Base-by-base conservation (phyloP, 352 stramenopile genomes). In the Phytophthora meadii region DNA sequence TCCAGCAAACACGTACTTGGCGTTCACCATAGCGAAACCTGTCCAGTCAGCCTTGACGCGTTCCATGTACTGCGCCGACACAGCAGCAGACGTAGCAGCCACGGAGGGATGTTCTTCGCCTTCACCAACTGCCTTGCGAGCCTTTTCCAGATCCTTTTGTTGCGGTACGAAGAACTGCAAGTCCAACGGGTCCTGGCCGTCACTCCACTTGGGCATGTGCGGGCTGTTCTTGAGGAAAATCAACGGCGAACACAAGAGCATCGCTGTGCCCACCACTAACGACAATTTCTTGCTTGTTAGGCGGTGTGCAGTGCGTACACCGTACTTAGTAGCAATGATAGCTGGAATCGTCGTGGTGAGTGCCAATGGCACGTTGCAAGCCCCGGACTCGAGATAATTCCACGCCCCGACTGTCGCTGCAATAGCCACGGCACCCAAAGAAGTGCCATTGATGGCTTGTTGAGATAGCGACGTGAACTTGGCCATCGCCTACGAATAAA, bases 401-500 rank as follows among this genome's bases (percentile, higher is more conserved):
- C 56, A 91, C 9, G 87, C 82, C 0, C 87, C 87, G 0, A 95
- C 72, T 22, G 77, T 80, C 11, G 85, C 76, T 30, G 75, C 81
- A 19, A 94, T 65, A 12, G 84, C 88, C 48, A 95, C 86, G n/a
- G 87, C 84, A 41, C 84, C 81, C 51, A 95, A 76, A 7, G 85
- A 94, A 22, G 87, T 95, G 65, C 87, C 87, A 45, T 95, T 95
- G 39, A 95, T 80, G 2, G 82, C 81, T 47, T 95, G 87, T 68
- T 95, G 87, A 11, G 85, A 67, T 24, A 95, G 66, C 10, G 70
- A 83, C 27, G 87, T 94, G 72, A 89, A 93, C 65, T 89, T 91
- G 58, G 85, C 87, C 61, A 95, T 69, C 9, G 79, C 84, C 86
- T 94, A 62, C 36, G 30, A 62, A 12, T 46, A 61, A 14, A 48